A percentile compares a stretch with the other conserved stretches of the same genome.
Evolutionary conservation across 768 basidiomycete genomes (phyloP).

Genomic region (Leucocoprinus birnbaumii): DNA sequence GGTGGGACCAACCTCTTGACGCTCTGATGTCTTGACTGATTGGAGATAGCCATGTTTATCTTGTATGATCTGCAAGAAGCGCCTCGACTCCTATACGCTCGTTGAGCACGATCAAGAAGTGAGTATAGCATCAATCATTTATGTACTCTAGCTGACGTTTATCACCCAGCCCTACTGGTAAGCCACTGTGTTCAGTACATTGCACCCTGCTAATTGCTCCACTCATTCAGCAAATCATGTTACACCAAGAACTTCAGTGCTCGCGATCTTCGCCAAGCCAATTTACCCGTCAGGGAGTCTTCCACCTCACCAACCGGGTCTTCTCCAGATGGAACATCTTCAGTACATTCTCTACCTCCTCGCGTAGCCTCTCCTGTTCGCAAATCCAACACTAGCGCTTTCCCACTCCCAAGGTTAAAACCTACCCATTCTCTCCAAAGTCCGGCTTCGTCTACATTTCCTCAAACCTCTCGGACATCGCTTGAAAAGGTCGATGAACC

Average conservation of each 20-base stretch:
- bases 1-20: constrained; percentile 28
- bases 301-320: constrained; percentile 13
- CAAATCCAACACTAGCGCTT: constrained; percentile 2
- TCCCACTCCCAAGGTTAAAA: constrained; percentile 21
- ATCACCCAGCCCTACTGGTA: constrained; percentile 52
- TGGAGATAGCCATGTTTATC: constrained; percentile 66
- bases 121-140: constrained; percentile 19
- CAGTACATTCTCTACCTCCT: constrained; percentile 28
- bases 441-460: constrained; percentile 30
- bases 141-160: not conserved
- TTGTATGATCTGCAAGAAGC: constrained; percentile 73
- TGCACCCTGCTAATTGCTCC: not conserved
- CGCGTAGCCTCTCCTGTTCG: constrained; percentile 16
- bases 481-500: not conserved
- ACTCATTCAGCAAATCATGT: constrained; percentile 66
- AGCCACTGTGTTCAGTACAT: constrained; percentile 6
- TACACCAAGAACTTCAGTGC: constrained; percentile 81
- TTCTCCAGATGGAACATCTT: constrained; percentile 15
- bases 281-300: constrained; percentile 44
- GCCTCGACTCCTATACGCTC: constrained; percentile 73
- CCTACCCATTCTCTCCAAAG: constrained; percentile 28
- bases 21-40: not conserved
- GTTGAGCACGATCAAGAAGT: constrained; percentile 86
- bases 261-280: constrained; percentile 66
- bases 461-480: constrained; percentile 14